Conservation (phyloP, 331 rosid genomes). For the Cucumis variabilis region DNA sequence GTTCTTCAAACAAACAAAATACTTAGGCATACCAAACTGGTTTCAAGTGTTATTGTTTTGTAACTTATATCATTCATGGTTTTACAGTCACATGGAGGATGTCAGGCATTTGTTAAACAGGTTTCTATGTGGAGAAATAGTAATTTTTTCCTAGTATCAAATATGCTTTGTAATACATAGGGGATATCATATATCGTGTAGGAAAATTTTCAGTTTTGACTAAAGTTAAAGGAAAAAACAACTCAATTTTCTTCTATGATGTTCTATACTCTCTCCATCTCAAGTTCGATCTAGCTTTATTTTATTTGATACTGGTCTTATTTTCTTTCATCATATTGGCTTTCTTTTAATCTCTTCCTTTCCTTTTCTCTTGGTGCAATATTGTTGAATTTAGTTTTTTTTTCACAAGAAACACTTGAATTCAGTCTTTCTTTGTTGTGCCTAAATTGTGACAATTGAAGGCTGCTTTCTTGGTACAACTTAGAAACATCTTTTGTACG, state of each 20-base stretch:
- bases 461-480: not conserved
- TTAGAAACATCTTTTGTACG: no score
- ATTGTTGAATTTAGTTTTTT: slow-evolving; percentile 8
- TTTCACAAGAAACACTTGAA: not conserved
- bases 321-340: not conserved
- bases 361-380: slow-evolving; percentile 10
- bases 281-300: slow-evolving; percentile 1
- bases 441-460: not conserved
- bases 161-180: not conserved
- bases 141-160: not conserved
- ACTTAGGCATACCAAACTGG: not conserved
- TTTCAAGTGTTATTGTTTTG: not conserved
- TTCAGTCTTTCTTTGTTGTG: not conserved
- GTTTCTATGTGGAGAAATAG: not conserved
- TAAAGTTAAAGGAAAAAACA: not conserved
- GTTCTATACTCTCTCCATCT: not conserved
- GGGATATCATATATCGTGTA: not conserved
- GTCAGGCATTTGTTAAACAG: not conserved
- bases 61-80: slow-evolving; percentile 14
- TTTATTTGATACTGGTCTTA: slow-evolving; percentile 18
- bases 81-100: not conserved
- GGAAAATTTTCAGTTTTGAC: not conserved
- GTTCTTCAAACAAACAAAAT: no score
- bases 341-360: not conserved
- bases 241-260: no score